Evolutionary conservation across 1,139 yeast genomes (phyloP), one percentile per base, ranked within the genome.

Genomic region (Arxiozyma slooffiae): DNA sequence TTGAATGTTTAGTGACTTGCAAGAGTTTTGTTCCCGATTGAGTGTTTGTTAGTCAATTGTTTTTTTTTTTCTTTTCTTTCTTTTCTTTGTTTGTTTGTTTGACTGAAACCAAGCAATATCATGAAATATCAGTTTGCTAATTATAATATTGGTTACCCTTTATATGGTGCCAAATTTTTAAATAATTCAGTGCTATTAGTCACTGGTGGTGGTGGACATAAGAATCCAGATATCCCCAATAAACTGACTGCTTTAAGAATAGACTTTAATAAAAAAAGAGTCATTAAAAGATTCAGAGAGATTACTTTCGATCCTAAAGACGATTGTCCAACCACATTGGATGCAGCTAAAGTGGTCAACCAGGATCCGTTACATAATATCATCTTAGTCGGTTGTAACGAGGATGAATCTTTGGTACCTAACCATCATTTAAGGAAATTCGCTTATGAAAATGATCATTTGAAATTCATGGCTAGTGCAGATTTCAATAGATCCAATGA

Each of bases 171-270:
- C 52, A 77, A 78, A 56, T 90, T 87, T 64, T 72, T 82, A 50
- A 75, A 79, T 58, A 76, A 81, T 58, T 72, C 75, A 57, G 77
- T 82, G 3, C 67, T 89, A 38, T 67, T 89, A 49, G 85, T 85
- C 30, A 80, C 89, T 6, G 98, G 98, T 42, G 98, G 98, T 46
- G 97, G 97, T 39, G 97, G 97, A 44, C 95, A 87, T 67, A 95
- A 95, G 17, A 82, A 79, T 61, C 82, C 87, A 62, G 97, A 96
- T 44, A 80, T 89, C 51, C 86, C 92, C 45, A 90, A 90, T 67
- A 88, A 85, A 65, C 73, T 90, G 59, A 81, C 89, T n/a, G 88
- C 85, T 18, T 68, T 83, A 46, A 72, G 78, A 51, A 72, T 85
- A 51, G 77, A 78, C 59, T 80, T 81, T 53, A 71, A 74, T 39